Percentiles rank a stretch among this genome's conserved stretches.
phyloP scores from a whole-genome alignment of 2,329 filamentous ascomycete species.

The Cladorrhinum sp. region DNA sequence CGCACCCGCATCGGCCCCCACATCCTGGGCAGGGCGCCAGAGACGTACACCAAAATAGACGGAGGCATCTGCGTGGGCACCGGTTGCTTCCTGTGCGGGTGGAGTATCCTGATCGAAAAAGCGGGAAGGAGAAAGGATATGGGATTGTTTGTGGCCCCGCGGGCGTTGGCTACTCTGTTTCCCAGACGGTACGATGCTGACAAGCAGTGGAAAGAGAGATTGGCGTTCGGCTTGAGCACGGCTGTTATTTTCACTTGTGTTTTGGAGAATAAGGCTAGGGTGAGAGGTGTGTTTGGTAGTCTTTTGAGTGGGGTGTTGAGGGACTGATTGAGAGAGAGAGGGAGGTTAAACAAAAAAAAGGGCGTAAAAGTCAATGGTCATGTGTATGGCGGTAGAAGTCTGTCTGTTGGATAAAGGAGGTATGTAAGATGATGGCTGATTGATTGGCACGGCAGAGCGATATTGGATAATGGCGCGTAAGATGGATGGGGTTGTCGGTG shows the following conservation, averaged over 20 bases:
- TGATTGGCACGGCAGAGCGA: background rate
- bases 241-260: slow-evolving; percentile 69
- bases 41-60: slow-evolving; percentile 52
- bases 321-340: background rate
- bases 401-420: background rate
- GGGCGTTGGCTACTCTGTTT: slow-evolving; percentile 71
- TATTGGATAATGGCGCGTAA: too few relatives aligned
- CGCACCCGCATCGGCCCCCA: slow-evolving; percentile 71
- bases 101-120: slow-evolving; percentile 75
- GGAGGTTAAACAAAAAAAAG: background rate
- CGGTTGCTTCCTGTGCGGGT: slow-evolving; percentile 74
- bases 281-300: slow-evolving; percentile 66
- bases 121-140: slow-evolving; percentile 67
- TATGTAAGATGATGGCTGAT: background rate
- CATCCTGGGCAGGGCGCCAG: slow-evolving; percentile 54
- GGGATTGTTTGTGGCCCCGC: slow-evolving; percentile 74
- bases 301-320: slow-evolving; percentile 48
- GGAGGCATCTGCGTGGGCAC: slow-evolving; percentile 65
- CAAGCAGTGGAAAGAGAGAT: slow-evolving; percentile 64
- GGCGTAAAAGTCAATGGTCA: background rate
- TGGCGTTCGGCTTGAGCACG: slow-evolving; percentile 64
- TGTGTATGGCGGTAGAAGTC: background rate
- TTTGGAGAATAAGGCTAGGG: slow-evolving; percentile 57
- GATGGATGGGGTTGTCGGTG: too few relatives aligned
- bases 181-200: slow-evolving; percentile 63